These are phyloP conservation scores for Triticum monococcum DNA, from an alignment of 176 grass and related monocot genomes.

Conservation along the genomic window DNA sequence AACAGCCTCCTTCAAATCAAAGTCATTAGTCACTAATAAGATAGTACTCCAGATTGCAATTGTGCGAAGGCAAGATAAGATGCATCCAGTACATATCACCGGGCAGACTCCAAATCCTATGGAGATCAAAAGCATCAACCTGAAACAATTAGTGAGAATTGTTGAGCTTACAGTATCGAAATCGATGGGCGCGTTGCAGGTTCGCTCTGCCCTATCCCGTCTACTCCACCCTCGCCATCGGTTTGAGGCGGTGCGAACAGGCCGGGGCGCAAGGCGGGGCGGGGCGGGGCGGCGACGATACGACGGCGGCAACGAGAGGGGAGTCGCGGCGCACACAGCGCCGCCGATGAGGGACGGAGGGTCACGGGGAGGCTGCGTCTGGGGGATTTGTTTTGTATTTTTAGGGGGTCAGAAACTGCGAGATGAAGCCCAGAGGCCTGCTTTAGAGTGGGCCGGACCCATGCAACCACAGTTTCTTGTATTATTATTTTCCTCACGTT, in stretches of 20 bases:
- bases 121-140: background rate
- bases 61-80: background rate
- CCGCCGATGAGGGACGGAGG: background rate
- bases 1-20: background rate
- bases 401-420: too few relatives aligned
- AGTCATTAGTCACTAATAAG: background rate
- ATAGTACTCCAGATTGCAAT: background rate
- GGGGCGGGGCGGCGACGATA: too few relatives aligned
- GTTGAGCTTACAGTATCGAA: background rate
- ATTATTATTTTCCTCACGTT: too few relatives aligned
- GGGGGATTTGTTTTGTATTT: too few relatives aligned
- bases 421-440: too few relatives aligned
- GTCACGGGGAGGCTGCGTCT: background rate
- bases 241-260: too few relatives aligned
- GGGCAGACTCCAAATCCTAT: background rate
- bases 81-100: background rate
- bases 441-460: too few relatives aligned
- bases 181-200: background rate
- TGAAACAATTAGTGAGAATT: background rate
- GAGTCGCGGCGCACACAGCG: background rate
- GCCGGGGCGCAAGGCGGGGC: too few relatives aligned
- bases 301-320: too few relatives aligned
- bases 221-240: background rate
- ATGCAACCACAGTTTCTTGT: too few relatives aligned
- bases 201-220: background rate